Conservation (phyloP, 495 filamentous ascomycete genomes). For the Hyaloscypha bicolor region DNA sequence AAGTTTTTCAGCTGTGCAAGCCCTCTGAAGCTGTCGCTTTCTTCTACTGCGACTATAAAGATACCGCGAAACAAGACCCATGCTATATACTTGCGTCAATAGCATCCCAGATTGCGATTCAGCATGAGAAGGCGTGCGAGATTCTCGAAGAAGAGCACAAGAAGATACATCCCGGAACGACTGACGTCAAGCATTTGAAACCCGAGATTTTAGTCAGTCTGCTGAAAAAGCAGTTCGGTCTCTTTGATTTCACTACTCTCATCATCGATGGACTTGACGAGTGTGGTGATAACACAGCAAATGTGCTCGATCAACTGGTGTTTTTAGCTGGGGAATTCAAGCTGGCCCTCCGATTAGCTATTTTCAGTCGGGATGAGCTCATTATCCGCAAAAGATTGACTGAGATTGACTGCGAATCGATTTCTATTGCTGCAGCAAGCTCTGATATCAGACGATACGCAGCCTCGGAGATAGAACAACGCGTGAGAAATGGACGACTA, state of each 20-base stretch:
- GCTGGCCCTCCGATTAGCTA: not conserved
- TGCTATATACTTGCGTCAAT: conserved; percentile 3
- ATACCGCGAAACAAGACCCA: not conserved
- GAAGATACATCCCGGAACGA: not conserved
- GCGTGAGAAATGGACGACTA: too few relatives aligned
- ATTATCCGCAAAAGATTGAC: not conserved
- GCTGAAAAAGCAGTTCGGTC: not conserved
- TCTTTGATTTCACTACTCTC: not conserved
- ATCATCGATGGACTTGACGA: conserved; percentile 13
- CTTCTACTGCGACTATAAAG: conserved; percentile 12
- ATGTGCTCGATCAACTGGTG: not conserved
- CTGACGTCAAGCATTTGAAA: too few relatives aligned
- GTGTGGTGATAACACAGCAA: conserved; percentile 5
- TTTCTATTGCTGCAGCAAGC: too few relatives aligned
- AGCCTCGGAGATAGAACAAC: too few relatives aligned
- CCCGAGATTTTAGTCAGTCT: not conserved
- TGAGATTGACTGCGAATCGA: not conserved
- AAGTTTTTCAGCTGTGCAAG: not conserved
- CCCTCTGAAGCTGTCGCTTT: not conserved
- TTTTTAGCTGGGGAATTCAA: not conserved
- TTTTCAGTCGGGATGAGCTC: conserved; percentile 3
- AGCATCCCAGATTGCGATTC: not conserved
- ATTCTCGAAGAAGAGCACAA: not conserved
- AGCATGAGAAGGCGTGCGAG: not conserved
- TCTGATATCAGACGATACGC: too few relatives aligned